A percentile compares a stretch with the other conserved stretches of the same genome.
phyloP scores from a whole-genome alignment of 306 rosid species.

The Carpinus viminea region DNA sequence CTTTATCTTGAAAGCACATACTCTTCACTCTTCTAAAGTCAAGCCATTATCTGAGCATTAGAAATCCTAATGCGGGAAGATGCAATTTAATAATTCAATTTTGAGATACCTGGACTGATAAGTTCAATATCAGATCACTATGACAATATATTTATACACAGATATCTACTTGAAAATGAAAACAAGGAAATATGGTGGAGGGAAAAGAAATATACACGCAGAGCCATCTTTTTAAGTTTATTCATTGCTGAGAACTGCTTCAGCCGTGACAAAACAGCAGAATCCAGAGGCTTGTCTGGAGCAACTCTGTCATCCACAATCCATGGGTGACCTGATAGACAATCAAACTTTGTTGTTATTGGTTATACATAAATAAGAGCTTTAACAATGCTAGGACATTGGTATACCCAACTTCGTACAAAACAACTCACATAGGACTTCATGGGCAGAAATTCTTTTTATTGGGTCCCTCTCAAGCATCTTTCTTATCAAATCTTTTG shows the following conservation, averaged over 20 bases:
- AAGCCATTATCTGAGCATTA: neutral
- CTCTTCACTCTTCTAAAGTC: neutral
- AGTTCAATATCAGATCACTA: constrained; percentile 1
- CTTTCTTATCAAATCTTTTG: constrained; percentile 65
- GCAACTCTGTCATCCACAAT: constrained; percentile 81
- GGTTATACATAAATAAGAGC: constrained; percentile 13
- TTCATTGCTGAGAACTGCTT: constrained; percentile 92
- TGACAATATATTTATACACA: constrained; percentile 1
- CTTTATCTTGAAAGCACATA: neutral
- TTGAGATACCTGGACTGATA: neutral
- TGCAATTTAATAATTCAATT: neutral
- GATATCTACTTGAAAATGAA: constrained; percentile 21
- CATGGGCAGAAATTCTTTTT: constrained; percentile 75
- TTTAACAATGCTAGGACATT: constrained; percentile 7
- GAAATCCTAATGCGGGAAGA: neutral
- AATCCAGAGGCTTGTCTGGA: constrained; percentile 83
- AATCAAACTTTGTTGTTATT: constrained; percentile 24
- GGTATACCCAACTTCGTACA: constrained; percentile 19
- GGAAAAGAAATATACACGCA: constrained; percentile 48
- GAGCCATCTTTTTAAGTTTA: constrained; percentile 88
- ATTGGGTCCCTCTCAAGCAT: constrained; percentile 85
- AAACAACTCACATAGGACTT: constrained; percentile 75
- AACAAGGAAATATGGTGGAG: neutral
- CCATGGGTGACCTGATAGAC: constrained; percentile 81
- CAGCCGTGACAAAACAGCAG: constrained; percentile 89